Base-by-base conservation (phyloP, 768 basidiomycete species). In the Cystofilobasidium capitatum region DNA sequence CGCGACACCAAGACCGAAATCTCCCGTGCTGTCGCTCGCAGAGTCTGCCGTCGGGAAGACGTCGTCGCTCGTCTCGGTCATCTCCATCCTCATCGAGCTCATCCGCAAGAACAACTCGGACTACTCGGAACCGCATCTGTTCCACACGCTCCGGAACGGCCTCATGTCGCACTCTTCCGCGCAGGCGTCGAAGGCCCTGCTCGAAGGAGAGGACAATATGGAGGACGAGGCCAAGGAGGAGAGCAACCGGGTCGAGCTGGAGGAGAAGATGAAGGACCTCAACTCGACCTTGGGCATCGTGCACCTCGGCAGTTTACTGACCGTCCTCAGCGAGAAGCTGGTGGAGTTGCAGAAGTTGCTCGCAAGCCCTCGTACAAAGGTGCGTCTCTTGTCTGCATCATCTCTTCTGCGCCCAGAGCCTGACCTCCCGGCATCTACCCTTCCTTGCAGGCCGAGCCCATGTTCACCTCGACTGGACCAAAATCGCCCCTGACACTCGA, bases 111-210 rank as follows among this genome's bases (percentile, higher is more conserved):
- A 97, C 77, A 97, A 98, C 76, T 94, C 93, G 44, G 94, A 99
- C 76, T 97, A 92, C 75, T 93, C 96, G 74, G 96, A 99, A 78
- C 94, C 93, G 6, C 94, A 92, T 76, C 82, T 97, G 16, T 97
- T 96, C 78, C 93, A 96, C 74, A 91, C 89, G 1, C 79, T 96
- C 49, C 85, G 93, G 58, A 92, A 92, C 75, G 84, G 91, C 55
- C 82, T 97, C 40, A 92, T 97, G 70, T 85, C 86, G 59, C 83
- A 58, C 39, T 68, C 66, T 20, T 44, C 66, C 8, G 54, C 54
- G 35, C 39, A 40, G 22, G 59, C 59, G 39, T 26, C n/a, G 12
- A 29, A 33, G 33, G n/a, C 31, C 35, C 58, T 37, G 57, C 65
- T 37, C 44, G 42, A 13, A 13, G 20, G 35, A 8, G 74, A 75